phyloP scores from a whole-genome alignment of 2,329 filamentous ascomycete genomes.

The Dactylellina haptotyla region DNA sequence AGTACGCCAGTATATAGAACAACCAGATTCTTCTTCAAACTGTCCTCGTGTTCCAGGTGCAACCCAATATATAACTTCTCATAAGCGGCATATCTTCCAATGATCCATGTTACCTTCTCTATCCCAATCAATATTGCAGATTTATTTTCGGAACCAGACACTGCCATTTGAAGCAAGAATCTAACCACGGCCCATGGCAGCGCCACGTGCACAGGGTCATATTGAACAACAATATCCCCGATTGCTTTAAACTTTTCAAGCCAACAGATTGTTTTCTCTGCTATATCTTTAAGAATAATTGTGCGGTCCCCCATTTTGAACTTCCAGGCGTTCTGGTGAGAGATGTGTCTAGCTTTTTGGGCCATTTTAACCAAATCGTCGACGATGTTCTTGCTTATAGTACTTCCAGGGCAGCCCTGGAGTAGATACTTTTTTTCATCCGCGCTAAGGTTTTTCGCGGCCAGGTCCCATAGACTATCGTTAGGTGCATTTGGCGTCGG shows the following conservation, averaged over 20 bases:
- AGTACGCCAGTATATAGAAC: conserved; percentile 6
- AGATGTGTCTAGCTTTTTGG: background rate
- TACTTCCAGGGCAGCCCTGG: background rate
- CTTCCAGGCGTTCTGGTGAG: conserved; percentile 36
- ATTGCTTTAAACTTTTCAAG: conserved; percentile 58
- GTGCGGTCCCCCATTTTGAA: conserved; percentile 3
- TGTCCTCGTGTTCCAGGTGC: background rate
- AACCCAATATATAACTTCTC: conserved; percentile 13
- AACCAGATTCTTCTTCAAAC: background rate
- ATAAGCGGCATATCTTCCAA: conserved; percentile 6
- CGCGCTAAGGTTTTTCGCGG: background rate
- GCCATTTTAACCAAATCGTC: background rate
- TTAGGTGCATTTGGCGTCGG: background rate
- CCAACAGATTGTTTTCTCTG: conserved; percentile 56
- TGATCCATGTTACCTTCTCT: conserved; percentile 11
- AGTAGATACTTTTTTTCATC: background rate
- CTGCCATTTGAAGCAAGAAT: conserved; percentile 45
- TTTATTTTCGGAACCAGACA: conserved; percentile 6
- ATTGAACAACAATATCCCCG: conserved; percentile 56
- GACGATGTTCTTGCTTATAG: background rate
- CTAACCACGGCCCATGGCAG: conserved; percentile 58
- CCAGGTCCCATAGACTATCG: background rate
- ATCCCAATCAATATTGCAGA: conserved; percentile 9
- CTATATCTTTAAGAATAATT: conserved; percentile 54
- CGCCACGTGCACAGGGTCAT: conserved; percentile 57